A percentile compares a stretch with the other conserved stretches of the same genome.
Evolutionary conservation across 306 rosid species (phyloP).

Genomic region (Cucumis sativus): DNA sequence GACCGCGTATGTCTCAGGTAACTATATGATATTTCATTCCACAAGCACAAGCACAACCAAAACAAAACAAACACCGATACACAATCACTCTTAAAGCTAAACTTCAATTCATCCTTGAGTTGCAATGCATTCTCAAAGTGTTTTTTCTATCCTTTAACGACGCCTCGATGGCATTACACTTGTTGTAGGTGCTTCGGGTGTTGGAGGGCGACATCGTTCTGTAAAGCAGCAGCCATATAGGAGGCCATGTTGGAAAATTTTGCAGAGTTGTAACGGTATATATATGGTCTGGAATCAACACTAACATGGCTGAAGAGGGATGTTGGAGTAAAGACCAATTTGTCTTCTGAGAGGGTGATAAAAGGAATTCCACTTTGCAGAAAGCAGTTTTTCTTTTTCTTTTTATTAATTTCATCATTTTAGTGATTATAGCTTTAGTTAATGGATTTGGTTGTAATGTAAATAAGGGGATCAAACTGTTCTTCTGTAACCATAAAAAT

Average conservation of each 20-base stretch:
- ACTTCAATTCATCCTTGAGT: not conserved
- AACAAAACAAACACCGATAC: not conserved
- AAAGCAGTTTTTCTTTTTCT: not conserved
- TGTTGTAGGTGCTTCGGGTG: constrained; percentile 64
- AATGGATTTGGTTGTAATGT: constrained; percentile 3
- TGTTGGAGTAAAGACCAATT: not conserved
- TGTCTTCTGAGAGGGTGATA: not conserved
- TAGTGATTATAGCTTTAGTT: not conserved
- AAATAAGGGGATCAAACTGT: not conserved
- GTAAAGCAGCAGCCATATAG: constrained; percentile 15
- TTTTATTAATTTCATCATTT: not conserved
- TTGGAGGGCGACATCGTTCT: constrained; percentile 63
- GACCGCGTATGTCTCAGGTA: constrained; percentile 98
- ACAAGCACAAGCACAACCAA: not conserved
- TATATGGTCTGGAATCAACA: not conserved
- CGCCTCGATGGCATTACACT: not conserved
- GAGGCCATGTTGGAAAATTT: not conserved
- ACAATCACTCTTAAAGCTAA: not conserved
- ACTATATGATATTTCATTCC: not conserved
- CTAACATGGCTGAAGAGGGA: not conserved
- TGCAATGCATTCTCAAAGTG: not conserved
- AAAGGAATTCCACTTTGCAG: not conserved
- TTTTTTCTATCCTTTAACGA: not conserved
- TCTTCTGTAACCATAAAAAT: not conserved
- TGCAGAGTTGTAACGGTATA: not conserved